Evolutionary conservation across 2,329 filamentous ascomycete genomes (phyloP), one percentile per base, ranked within the genome.

Genomic region (Colletotrichum sojae): DNA sequence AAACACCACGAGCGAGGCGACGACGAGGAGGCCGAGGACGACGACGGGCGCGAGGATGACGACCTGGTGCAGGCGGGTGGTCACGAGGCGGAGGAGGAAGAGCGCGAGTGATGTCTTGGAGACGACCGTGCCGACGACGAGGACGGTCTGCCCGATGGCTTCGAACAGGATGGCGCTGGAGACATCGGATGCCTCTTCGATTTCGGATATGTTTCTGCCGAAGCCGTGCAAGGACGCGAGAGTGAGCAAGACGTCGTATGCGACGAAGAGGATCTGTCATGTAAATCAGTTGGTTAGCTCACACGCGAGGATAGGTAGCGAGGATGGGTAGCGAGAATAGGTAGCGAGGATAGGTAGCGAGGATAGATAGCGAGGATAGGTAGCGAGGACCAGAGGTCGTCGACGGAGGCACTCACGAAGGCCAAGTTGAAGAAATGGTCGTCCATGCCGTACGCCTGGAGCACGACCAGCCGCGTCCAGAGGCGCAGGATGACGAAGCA

Each of bases 401-500:
- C 3, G 9, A 20, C 2, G n/a, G 18, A 18, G n/a, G 18, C 49
- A 71, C 69, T 25, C 25, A 71, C 69, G 12, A 69, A 71, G 3
- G 65, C 45, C 12, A 67, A 31, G 36, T 71, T 71, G 46, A 64
- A 71, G 48, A 69, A 65, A 6, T 71, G 69, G 56, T 71, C 69
- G 40, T 71, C 65, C 20, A 68, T 60, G 16, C 69, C 69, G 16
- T 71, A 71, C 2, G 69, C 65, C 39, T 64, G 52, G 6, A 71
- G 55, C 8, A 71, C 43, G 22, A 45, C 43, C 15, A 69, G 16
- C 6, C 81, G 77, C 1, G 80, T 82, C 59, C 82, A 83, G 1
- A 79, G 72, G 3, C 80, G 78, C 1, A 82, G 75, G 9, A 69
- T 53, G 6, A 82, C 77, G 56, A 83, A 78, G 31, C 74, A 20